phyloP scores from a whole-genome alignment of 768 basidiomycete species.

The Suillus clintonianus region DNA sequence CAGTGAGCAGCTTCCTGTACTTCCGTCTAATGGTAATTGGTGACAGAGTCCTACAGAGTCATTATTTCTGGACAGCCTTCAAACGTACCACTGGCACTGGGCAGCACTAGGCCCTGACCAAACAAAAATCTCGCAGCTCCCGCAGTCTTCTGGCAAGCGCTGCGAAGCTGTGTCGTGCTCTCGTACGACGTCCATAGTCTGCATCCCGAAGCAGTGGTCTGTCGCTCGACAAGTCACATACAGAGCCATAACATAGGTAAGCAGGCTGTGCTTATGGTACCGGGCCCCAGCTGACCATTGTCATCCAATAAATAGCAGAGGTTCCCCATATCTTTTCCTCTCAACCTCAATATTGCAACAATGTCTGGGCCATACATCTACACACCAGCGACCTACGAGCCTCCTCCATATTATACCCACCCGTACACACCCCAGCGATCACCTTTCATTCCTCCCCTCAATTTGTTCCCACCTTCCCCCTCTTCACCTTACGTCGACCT shows the following conservation, averaged over 20 bases:
- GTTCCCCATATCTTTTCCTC: neutral
- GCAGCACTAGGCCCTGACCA: neutral
- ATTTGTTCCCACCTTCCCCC: conserved; percentile 41
- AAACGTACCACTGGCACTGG: neutral
- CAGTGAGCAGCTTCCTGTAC: neutral
- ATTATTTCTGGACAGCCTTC: neutral
- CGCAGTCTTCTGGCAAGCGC: neutral
- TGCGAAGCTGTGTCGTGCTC: neutral
- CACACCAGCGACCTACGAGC: conserved; percentile 36
- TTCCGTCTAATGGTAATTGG: neutral
- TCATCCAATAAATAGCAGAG: neutral
- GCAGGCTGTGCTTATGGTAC: neutral
- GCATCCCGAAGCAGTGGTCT: neutral
- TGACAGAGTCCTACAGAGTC: neutral
- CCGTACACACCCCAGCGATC: conserved; percentile 37
- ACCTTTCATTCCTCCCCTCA: conserved; percentile 45
- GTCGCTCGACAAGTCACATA: neutral
- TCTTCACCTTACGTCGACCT: conserved; percentile 26
- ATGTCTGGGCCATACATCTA: conserved; percentile 49
- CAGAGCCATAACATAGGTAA: neutral
- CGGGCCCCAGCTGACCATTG: neutral
- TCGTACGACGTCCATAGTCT: neutral
- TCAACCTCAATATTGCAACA: neutral
- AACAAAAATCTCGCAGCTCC: neutral
- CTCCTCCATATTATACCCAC: conserved; percentile 36